Conservation (phyloP, 805 yeast species). For the Pichia deserticola region DNA sequence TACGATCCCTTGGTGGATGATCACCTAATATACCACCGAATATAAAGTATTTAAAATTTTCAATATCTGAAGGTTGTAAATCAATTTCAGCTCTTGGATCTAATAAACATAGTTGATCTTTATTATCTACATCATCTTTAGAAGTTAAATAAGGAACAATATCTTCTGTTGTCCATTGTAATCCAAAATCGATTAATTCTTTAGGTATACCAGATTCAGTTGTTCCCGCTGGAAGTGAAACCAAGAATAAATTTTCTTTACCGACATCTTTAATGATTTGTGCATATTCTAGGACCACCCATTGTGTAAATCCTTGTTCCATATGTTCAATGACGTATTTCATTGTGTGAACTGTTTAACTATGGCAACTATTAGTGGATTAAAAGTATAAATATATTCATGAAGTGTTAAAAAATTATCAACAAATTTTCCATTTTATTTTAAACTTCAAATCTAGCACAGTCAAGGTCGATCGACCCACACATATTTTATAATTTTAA, state of each 20-base stretch:
- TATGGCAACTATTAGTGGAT: too few relatives aligned
- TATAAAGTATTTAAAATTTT: constrained; percentile 74
- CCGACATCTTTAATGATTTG: constrained; percentile 84
- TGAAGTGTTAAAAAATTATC: too few relatives aligned
- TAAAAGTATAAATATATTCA: too few relatives aligned
- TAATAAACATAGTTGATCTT: constrained; percentile 59
- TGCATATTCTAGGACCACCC: constrained; percentile 86
- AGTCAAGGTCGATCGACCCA: too few relatives aligned
- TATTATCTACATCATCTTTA: constrained; percentile 24
- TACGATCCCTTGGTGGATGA: constrained; percentile 89
- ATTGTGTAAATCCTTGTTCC: constrained; percentile 94
- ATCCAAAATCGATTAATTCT: constrained; percentile 48
- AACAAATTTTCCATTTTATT: too few relatives aligned
- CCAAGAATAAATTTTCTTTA: constrained; percentile 58
- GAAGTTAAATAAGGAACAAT: constrained; percentile 35
- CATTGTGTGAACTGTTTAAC: constrained; percentile 33
- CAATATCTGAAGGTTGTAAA: constrained; percentile 60
- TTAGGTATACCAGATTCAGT: constrained; percentile 58
- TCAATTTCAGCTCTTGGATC: constrained; percentile 84
- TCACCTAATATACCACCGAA: constrained; percentile 97
- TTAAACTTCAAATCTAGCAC: too few relatives aligned
- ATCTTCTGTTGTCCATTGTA: constrained; percentile 79
- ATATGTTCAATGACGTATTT: constrained; percentile 93
- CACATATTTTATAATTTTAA: too few relatives aligned
- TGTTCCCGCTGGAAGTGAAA: constrained; percentile 66